phyloP scores from a whole-genome alignment of 2,329 filamentous ascomycete species.

The Rasamsonia emersonii region DNA sequence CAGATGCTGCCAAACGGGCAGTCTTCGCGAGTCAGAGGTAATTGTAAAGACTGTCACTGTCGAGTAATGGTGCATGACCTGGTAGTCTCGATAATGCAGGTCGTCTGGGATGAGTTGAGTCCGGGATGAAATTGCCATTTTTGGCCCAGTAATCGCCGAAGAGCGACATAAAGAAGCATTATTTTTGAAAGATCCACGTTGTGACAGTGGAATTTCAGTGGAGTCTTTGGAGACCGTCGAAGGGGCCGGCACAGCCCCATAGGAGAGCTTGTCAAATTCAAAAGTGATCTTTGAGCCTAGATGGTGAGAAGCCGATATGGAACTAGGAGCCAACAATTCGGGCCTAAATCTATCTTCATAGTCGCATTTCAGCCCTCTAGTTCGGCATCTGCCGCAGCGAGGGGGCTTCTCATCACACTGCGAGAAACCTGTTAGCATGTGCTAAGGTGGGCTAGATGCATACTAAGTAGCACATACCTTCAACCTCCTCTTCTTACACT shows the following conservation, averaged over 20 bases:
- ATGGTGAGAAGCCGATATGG: constrained; percentile 5
- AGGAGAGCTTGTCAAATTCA: constrained; percentile 1
- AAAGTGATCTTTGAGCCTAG: constrained; percentile 1
- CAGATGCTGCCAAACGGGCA: constrained; percentile 5
- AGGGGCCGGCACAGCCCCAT: no score
- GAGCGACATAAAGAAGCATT: no score
- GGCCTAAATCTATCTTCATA: constrained; percentile 6
- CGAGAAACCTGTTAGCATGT: constrained; percentile 3
- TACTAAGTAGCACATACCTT: constrained; percentile 4
- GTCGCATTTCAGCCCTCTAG: constrained; percentile 7
- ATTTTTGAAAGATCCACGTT: no score
- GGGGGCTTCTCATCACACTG: constrained; percentile 8
- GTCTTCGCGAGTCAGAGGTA: background rate
- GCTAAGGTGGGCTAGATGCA: background rate
- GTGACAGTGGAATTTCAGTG: no score
- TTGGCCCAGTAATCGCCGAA: no score
- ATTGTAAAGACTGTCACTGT: constrained; percentile 5
- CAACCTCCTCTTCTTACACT: constrained; percentile 7
- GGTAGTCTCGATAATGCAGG: constrained; percentile 2
- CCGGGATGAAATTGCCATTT: background rate
- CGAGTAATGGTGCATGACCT: constrained; percentile 7
- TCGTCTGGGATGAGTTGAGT: constrained; percentile 2
- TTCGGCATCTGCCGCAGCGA: constrained; percentile 7
- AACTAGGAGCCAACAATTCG: constrained; percentile 1
- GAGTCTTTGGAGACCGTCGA: no score